Conservation (phyloP, 768 basidiomycete species). For the Lentinula sp. region DNA sequence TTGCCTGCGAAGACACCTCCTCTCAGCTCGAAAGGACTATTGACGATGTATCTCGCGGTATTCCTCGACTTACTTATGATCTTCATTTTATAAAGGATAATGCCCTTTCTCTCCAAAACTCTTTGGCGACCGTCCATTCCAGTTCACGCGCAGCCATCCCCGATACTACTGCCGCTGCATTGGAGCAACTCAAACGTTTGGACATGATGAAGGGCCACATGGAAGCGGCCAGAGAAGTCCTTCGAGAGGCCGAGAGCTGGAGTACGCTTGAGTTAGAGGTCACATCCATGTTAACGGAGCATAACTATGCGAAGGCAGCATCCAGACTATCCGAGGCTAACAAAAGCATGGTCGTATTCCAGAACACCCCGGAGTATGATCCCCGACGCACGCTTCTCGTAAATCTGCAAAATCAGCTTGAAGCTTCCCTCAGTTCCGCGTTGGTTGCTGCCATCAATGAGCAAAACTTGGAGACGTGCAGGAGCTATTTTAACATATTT, state of each 20-base stretch:
- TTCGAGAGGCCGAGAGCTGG: conserved; percentile 96
- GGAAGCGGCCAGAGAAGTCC: conserved; percentile 84
- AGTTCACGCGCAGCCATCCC: conserved; percentile 47
- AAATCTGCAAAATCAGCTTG: conserved; percentile 92
- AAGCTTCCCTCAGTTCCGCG: conserved; percentile 86
- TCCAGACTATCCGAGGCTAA: conserved; percentile 85
- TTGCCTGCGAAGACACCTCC: conserved; percentile 86
- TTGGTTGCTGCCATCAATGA: conserved; percentile 82
- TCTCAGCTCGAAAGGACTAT: conserved; percentile 82
- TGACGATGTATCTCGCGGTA: conserved; percentile 85
- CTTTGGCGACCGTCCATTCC: conserved; percentile 57
- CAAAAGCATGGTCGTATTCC: conserved; percentile 86
- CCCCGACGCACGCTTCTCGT: conserved; percentile 80
- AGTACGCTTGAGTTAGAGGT: conserved; percentile 92
- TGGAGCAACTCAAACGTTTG: conserved; percentile 74
- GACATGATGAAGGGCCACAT: conserved; percentile 82
- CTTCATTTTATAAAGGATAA: conserved; percentile 96
- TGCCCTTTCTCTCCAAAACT: conserved; percentile 67
- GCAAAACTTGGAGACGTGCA: conserved; percentile 69
- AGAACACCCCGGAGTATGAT: conserved; percentile 90
- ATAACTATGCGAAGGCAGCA: conserved; percentile 85
- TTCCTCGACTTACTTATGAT: conserved; percentile 91
- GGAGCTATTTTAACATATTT: conserved; percentile 81
- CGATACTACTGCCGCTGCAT: conserved; percentile 53
- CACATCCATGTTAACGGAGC: conserved; percentile 73